These are phyloP conservation scores for Entophlyctis luteolus DNA, from an alignment of 192 early-diverging fungal species.

Conservation along the genomic window DNA sequence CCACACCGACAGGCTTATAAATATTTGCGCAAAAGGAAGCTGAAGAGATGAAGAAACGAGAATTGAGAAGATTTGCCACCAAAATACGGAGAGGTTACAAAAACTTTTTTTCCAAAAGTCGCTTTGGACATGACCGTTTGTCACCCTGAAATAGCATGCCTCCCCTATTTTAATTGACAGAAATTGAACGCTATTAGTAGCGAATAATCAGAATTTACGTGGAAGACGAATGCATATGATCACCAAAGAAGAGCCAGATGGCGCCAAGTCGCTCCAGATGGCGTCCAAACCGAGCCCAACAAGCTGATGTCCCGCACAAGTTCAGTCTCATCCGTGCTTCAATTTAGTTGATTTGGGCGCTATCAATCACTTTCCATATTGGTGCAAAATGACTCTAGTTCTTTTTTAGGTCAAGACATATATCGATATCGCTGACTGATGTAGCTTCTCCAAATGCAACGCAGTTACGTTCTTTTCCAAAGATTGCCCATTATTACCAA, in stretches of 20 bases:
- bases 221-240: background rate
- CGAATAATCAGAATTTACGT: background rate
- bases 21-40: background rate
- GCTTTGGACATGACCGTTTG: background rate
- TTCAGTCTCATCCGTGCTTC: no score
- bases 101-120: background rate
- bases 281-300: no score
- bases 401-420: no score
- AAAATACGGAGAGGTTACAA: background rate
- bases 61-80: background rate
- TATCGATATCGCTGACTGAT: no score
- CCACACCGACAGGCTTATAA: background rate
- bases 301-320: no score
- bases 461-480: no score
- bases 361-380: no score
- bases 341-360: no score
- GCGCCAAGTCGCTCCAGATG: background rate
- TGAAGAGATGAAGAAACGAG: background rate
- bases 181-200: background rate
- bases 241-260: background rate
- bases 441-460: no score
- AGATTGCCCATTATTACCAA: no score
- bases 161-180: background rate
- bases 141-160: background rate
- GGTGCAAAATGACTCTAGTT: no score